phyloP scores from a whole-genome alignment of 106 monocot species.

The Amphibolis antarctica region DNA sequence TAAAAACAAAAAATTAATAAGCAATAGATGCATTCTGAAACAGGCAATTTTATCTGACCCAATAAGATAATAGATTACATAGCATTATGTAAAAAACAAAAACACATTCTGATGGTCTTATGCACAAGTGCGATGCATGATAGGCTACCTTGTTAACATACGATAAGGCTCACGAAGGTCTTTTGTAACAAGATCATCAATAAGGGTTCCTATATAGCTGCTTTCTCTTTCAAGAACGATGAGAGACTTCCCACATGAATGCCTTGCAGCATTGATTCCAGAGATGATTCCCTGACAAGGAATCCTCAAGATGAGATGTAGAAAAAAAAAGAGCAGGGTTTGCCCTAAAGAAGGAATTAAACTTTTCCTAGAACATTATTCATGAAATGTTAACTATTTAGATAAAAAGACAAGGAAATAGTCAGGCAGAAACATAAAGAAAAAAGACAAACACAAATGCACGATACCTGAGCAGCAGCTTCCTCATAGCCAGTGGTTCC shows the following conservation, averaged over 20 bases:
- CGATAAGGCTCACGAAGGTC: constrained; percentile 97
- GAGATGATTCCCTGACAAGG: constrained; percentile 62
- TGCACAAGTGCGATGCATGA: too few relatives aligned
- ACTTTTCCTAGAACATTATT: not conserved
- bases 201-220: constrained; percentile 91
- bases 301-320: constrained; percentile 5
- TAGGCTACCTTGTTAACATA: constrained; percentile 83
- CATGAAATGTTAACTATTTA: not conserved
- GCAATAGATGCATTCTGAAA: not conserved
- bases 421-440: not conserved
- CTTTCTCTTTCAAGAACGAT: constrained; percentile 97
- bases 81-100: not conserved
- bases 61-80: not conserved
- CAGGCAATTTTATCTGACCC: not conserved
- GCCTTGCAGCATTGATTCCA: constrained; percentile 96
- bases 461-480: constrained; percentile 91
- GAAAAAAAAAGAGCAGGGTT: not conserved
- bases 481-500: constrained; percentile 99
- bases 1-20: not conserved
- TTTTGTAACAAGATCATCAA: constrained; percentile 99
- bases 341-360: not conserved
- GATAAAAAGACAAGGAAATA: not conserved
- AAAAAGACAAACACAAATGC: not conserved
- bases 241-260: constrained; percentile 71
- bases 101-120: not conserved